Evolutionary conservation across 2,329 filamentous ascomycete species (phyloP).

Genomic region (Lomentospora prolificans): DNA sequence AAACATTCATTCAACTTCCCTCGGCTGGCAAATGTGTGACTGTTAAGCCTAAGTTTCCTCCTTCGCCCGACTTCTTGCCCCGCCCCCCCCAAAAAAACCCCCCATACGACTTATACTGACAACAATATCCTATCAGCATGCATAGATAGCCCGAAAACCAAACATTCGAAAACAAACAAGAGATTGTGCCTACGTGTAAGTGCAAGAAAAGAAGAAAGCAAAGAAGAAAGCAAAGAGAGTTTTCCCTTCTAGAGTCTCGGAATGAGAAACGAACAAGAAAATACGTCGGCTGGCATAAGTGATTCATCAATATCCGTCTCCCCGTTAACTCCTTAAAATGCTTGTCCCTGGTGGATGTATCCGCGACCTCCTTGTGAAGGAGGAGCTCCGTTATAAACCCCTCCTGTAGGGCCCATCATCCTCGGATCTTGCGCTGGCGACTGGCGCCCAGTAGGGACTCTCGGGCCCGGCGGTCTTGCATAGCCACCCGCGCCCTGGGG

Average conservation of each 20-base stretch:
- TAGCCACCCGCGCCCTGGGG: not conserved
- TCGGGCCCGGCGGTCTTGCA: not conserved
- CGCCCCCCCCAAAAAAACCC: not conserved
- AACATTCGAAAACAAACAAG: slow-evolving; percentile 1
- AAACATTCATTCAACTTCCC: too few relatives aligned
- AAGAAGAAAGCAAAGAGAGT: slow-evolving; percentile 1
- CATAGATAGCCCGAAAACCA: not conserved
- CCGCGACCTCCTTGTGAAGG: not conserved
- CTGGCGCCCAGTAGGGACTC: not conserved
- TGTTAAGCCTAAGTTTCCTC: too few relatives aligned
- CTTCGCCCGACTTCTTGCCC: not conserved
- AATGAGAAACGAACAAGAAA: not conserved
- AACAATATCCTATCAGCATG: not conserved
- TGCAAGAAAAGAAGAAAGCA: slow-evolving; percentile 2
- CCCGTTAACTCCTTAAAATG: slow-evolving; percentile 9
- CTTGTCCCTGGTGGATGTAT: not conserved
- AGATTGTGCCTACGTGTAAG: too few relatives aligned
- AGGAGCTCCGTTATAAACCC: not conserved
- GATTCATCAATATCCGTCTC: not conserved
- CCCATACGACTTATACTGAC: not conserved
- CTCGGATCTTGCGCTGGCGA: not conserved
- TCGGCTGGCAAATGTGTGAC: too few relatives aligned
- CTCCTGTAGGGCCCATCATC: not conserved
- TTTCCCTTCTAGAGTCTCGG: not conserved
- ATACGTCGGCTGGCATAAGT: not conserved